phyloP scores from a whole-genome alignment of 176 grass and related monocot species.

The Tillandsia fasciculata region DNA sequence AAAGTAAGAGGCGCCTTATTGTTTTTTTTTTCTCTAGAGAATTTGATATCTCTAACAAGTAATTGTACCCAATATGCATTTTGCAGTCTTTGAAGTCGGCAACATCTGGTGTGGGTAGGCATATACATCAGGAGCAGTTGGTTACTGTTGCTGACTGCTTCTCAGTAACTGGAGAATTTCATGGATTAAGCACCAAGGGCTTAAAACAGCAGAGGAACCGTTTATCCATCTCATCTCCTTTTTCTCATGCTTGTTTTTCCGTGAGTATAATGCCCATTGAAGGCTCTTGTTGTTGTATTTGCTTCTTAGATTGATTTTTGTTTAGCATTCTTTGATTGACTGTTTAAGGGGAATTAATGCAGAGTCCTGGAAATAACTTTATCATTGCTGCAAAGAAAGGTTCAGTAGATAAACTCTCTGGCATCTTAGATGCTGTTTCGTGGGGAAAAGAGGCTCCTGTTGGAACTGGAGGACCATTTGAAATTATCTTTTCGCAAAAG shows the following conservation, averaged over 20 bases:
- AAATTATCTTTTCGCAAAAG: constrained; percentile 59
- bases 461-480: constrained; percentile 75
- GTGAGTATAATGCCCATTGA: constrained; percentile 32
- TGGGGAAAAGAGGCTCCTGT: constrained; percentile 80
- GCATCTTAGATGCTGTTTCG: constrained; percentile 64
- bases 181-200: constrained; percentile 61
- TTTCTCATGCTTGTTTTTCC: constrained; percentile 86
- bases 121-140: constrained; percentile 51
- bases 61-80: constrained; percentile 13
- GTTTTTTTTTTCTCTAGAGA: constrained; percentile 22
- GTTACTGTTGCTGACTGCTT: constrained; percentile 57
- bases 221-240: constrained; percentile 68
- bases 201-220: constrained; percentile 50
- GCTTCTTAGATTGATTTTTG: not conserved
- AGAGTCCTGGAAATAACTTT: constrained; percentile 77
- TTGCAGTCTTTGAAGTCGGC: constrained; percentile 64
- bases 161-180: constrained; percentile 71
- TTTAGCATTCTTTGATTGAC: not conserved
- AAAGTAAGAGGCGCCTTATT: constrained; percentile 32
- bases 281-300: not conserved
- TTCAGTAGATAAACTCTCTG: constrained; percentile 59
- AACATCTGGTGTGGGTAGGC: constrained; percentile 57
- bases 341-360: constrained; percentile 5
- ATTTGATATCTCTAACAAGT: constrained; percentile 6
- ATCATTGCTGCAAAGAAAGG: constrained; percentile 71